Evolutionary conservation across 805 yeast genomes (phyloP).

Genomic region (Komagataella populi): DNA sequence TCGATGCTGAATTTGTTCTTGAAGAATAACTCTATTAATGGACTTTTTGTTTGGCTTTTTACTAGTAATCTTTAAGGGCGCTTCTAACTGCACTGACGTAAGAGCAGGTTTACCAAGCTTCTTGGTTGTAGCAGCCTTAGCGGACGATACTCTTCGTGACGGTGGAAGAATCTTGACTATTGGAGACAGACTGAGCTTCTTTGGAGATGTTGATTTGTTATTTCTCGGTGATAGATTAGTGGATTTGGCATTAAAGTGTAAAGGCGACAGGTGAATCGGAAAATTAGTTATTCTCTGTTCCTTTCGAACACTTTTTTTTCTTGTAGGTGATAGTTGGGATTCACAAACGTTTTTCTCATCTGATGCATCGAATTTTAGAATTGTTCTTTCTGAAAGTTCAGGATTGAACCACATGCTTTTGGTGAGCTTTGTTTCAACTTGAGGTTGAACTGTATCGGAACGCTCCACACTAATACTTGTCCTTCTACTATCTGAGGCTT

Average conservation of each 20-base stretch:
- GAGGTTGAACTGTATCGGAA: not conserved
- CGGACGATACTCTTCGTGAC: not conserved
- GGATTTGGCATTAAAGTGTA: not conserved
- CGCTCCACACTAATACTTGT: not conserved
- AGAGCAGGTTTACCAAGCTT: not conserved
- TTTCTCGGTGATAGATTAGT: not conserved
- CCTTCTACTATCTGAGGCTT: not conserved
- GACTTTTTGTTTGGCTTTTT: not conserved
- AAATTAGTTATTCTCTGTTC: not conserved
- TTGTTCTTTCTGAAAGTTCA: not conserved
- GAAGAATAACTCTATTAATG: not conserved
- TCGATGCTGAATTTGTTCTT: not conserved
- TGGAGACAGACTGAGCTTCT: not conserved
- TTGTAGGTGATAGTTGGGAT: not conserved
- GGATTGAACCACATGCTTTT: not conserved
- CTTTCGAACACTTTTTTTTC: slow-evolving; percentile 1
- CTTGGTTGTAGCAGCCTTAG: not conserved
- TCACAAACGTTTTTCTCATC: not conserved
- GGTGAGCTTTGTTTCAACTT: not conserved
- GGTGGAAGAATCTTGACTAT: not conserved
- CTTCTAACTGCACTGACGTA: not conserved
- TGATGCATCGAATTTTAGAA: not conserved
- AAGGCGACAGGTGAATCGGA: not conserved
- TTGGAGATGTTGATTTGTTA: not conserved
- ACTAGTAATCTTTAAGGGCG: not conserved